phyloP scores from a whole-genome alignment of 2,329 filamentous ascomycete genomes.

The Arthrobotrys pseudoclavata region DNA sequence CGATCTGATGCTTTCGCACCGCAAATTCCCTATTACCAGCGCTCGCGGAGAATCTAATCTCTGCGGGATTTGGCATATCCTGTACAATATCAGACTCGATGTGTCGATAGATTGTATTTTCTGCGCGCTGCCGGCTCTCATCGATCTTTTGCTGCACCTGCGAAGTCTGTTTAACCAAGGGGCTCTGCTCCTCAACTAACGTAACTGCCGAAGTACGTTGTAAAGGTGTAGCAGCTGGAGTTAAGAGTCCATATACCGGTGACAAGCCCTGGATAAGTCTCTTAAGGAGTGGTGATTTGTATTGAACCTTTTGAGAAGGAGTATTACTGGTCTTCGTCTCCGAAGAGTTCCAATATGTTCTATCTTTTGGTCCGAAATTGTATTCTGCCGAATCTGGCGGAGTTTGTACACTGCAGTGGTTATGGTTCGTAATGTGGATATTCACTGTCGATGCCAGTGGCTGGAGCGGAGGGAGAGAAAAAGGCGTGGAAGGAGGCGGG shows the following conservation, averaged over 20 bases:
- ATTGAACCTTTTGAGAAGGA: conserved; percentile 20
- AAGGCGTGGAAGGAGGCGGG: conserved; percentile 42
- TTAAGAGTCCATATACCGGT: conserved; percentile 41
- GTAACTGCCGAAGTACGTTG: conserved; percentile 23
- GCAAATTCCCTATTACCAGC: conserved; percentile 28
- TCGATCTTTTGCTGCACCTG: conserved; percentile 1
- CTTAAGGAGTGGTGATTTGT: conserved; percentile 43
- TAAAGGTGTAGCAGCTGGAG: conserved; percentile 22
- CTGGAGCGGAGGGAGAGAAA: conserved; percentile 19
- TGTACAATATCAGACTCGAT: conserved; percentile 1
- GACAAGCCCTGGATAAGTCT: conserved; percentile 42
- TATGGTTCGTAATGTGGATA: conserved; percentile 51
- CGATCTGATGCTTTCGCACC: not conserved
- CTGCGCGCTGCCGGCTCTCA: not conserved
- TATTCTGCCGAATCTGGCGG: conserved; percentile 30
- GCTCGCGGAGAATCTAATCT: conserved; percentile 45
- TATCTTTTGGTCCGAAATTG: conserved; percentile 11
- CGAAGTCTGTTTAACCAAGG: not conserved
- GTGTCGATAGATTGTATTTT: not conserved
- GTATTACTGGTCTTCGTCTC: not conserved
- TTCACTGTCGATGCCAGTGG: conserved; percentile 51
- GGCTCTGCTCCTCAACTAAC: conserved; percentile 19
- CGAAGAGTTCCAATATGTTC: conserved; percentile 12
- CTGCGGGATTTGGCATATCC: conserved; percentile 35
- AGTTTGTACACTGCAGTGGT: conserved; percentile 39